Evolutionary conservation across 192 early-diverging fungal species (phyloP), one percentile per base, ranked within the genome.

Genomic region (Entrophospora sp.): DNA sequence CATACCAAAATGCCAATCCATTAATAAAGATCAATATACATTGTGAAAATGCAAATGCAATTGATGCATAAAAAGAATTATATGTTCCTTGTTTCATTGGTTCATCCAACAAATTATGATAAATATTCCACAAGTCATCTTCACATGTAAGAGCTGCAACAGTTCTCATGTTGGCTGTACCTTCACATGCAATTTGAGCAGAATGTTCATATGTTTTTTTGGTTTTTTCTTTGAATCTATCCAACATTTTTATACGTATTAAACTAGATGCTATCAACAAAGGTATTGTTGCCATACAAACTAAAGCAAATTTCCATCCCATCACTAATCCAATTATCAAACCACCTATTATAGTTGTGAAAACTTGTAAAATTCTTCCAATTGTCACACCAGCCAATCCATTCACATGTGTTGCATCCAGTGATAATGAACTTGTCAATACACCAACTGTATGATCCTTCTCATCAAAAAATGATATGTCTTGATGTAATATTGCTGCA

Each of bases 381-480:
- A 69, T 4, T 2, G 61, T 53, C 8, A 28, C 12, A 45, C 67
- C 67, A 44, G 53, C 58, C 7, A 76, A 43, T 1, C 69, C 69
- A 43, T 60, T 45, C 61, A 76, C 66, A 31, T 70, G 65, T 2
- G 61, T 76, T 0, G 89, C 87, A 52, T 92, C 90, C 9, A 81
- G 75, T 0, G 91, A 82, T n/a, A 94, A 76, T 2, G 81, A 72
- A 14, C 84, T 77, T 12, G 85, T 85, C 10, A 94, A 75, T 18
- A 80, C 78, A 27, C 92, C 92, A 9, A 81, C 80, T 24, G 72
- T 79, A 73, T 94, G 76, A 18, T 69, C 43, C 42, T 87, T 82
- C 12, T 80, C 69, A 71, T 93, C 89, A 67, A 86, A 91, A 71
- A 79, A 93, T 0, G 69, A 85, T 7, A 89, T 78, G 34, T 90